These are phyloP conservation scores for Avena sativa DNA, from an alignment of 176 grass and related monocot genomes.

Conservation along the genomic window DNA sequence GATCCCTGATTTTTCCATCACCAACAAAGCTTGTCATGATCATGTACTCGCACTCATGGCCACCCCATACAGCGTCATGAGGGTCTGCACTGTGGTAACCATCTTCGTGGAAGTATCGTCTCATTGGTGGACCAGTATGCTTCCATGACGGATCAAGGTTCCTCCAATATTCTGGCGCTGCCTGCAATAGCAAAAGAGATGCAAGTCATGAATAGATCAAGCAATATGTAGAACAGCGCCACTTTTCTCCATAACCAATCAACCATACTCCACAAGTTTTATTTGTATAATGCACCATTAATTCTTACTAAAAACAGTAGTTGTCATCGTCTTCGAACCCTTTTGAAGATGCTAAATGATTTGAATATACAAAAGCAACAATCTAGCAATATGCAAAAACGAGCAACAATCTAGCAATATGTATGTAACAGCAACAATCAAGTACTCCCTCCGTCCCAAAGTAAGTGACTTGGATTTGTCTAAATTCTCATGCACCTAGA, in stretches of 20 bases:
- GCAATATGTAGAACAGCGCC: not conserved
- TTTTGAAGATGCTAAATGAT: not conserved
- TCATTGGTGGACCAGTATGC: conserved; percentile 79
- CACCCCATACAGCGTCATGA: conserved; percentile 77
- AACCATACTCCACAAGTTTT: conserved; percentile 14
- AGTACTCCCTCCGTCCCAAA: not conserved
- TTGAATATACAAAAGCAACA: conserved; percentile 10
- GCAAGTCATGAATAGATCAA: not conserved
- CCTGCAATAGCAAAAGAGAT: conserved; percentile 54
- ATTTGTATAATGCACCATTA: conserved; percentile 14
- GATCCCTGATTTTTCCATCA: conserved; percentile 67
- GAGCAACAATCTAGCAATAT: conserved; percentile 6
- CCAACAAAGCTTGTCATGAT: conserved; percentile 78
- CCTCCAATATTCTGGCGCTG: conserved; percentile 90
- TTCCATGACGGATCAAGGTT: conserved; percentile 89
- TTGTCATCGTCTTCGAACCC: not conserved
- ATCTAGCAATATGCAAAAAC: not conserved
- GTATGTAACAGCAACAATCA: not conserved
- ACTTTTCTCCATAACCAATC: conserved; percentile 2
- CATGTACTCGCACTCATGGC: conserved; percentile 84
- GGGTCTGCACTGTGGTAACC: conserved; percentile 78
- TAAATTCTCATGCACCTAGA: too few species aligned
- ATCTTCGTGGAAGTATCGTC: conserved; percentile 79
- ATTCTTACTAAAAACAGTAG: not conserved
- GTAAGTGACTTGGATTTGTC: too few species aligned